Evolutionary conservation across 768 basidiomycete species (phyloP), one percentile per base, ranked within the genome.

Genomic region (Russula earlei): DNA sequence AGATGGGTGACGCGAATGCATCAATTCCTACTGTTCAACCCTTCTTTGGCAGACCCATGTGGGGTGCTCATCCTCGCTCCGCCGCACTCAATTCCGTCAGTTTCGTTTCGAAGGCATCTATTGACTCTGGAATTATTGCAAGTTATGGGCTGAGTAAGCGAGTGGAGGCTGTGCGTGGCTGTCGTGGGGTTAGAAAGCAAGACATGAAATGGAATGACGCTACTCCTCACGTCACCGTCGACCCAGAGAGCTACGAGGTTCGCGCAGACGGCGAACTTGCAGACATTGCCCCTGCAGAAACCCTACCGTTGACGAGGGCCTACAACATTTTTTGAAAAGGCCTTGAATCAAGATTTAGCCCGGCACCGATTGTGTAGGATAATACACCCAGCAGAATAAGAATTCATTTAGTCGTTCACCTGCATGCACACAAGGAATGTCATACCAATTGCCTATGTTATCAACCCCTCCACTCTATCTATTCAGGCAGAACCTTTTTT

Each of bases 1-100:
- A 94, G 88, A 88, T 99, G 84, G 96, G 96, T 17, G 96, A 99
- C 43, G 88, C 95, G 0, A 98, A 97, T 69, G 96, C 79, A 1
- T 94, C 92, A 8, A 98, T 99, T 60, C 93, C 96, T 12, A 89
- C 91, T 2, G 91, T 99, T 0, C 93, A 98, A 67, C 96, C 96
- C 0, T 79, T 84, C 67, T 81, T 81, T 59, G 81, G 83, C 9
- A 81, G 85, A 42, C 91, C 91, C 1, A 98, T 98, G 96, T 99
- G 94, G 93, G 95, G 90, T 14, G 69, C 84, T 27, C 74, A 87
- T 58, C 74, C 91, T 0, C 72, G 75, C 2, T 83, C 91, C 2
- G 95, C 91, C 0, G 87, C 89, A 0, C 77, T 84, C 49, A 89
- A 87, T 71, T 95, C 92, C 0, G 74, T 93, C 51, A 74, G 84